Evolutionary conservation across 768 basidiomycete genomes (phyloP).

Genomic region (Calocybe gangraenosa): DNA sequence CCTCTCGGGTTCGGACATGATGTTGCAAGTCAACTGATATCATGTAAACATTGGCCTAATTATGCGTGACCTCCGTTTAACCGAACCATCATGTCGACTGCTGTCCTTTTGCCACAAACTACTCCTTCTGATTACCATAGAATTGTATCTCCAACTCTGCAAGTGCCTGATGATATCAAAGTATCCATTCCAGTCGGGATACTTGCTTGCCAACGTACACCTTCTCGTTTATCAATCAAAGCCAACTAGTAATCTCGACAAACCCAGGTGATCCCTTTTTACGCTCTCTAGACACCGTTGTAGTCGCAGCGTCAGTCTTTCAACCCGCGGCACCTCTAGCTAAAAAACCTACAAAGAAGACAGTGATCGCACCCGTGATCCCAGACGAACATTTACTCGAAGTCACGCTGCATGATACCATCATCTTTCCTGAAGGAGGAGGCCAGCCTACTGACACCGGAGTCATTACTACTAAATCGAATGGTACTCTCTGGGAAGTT

Average conservation of each 20-base stretch:
- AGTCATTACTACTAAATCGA: conserved; percentile 37
- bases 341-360: conserved; percentile 54
- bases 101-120: conserved; percentile 35
- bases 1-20: conserved; percentile 2
- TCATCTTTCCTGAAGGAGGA: conserved; percentile 79
- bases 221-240: conserved; percentile 5
- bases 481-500: conserved; percentile 53
- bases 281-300: conserved; percentile 49
- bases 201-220: conserved; percentile 71
- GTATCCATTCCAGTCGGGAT: conserved; percentile 68
- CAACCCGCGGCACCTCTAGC: conserved; percentile 34
- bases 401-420: conserved; percentile 69
- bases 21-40: too few relatives aligned
- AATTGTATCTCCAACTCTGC: conserved; percentile 55
- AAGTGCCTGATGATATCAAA: conserved; percentile 45
- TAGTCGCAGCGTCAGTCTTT: conserved; percentile 47
- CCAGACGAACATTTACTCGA: conserved; percentile 51
- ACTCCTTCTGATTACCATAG: conserved; percentile 62
- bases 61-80: too few relatives aligned
- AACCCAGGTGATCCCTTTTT: conserved; percentile 66
- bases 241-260: conserved; percentile 7
- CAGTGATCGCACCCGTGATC: conserved; percentile 43
- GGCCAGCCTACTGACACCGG: conserved; percentile 81
- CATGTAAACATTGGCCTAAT: too few relatives aligned
- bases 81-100: conserved; percentile 33